A percentile compares a stretch with the other conserved stretches of the same genome.
These are phyloP conservation scores for Vanrija sp. DNA, from an alignment of 1,284 basidiomycete genomes.

Conservation along the genomic window DNA sequence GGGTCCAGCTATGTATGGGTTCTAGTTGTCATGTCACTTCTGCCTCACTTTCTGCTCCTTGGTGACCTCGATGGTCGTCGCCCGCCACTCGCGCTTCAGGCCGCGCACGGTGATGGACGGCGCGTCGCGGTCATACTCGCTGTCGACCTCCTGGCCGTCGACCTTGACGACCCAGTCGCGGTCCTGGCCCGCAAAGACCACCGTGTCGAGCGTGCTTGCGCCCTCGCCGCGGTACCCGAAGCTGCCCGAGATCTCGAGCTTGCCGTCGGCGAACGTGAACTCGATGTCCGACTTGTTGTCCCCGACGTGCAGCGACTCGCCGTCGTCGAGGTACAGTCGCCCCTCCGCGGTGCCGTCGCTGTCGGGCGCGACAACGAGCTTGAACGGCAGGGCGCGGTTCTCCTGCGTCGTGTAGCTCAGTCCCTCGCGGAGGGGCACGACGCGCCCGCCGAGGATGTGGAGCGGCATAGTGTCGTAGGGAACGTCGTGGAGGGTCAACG, in stretches of 20 bases:
- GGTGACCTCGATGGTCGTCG: too few relatives aligned
- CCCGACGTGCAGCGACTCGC: slow-evolving; percentile 50
- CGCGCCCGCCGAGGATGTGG: slow-evolving; percentile 60
- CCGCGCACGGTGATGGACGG: too few relatives aligned
- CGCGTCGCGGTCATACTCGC: background rate
- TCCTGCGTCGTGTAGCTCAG: slow-evolving; percentile 60
- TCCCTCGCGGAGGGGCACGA: slow-evolving; percentile 57
- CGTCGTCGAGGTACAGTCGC: slow-evolving; percentile 63
- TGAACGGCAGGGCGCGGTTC: slow-evolving; percentile 57
- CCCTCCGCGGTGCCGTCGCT: slow-evolving; percentile 55
- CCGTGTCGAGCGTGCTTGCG: slow-evolving; percentile 9
- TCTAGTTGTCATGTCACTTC: too few relatives aligned
- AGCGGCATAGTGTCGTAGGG: slow-evolving; percentile 60
- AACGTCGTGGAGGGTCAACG: slow-evolving; percentile 36
- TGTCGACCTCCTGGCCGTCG: slow-evolving; percentile 9
- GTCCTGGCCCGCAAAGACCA: slow-evolving; percentile 22
- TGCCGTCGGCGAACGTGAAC: slow-evolving; percentile 52
- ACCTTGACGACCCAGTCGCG: slow-evolving; percentile 10
- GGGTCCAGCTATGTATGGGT: too few relatives aligned
- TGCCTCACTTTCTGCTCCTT: too few relatives aligned
- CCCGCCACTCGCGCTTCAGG: too few relatives aligned
- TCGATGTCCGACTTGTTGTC: slow-evolving; percentile 50
- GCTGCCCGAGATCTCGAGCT: slow-evolving; percentile 53
- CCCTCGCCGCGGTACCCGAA: slow-evolving; percentile 51
- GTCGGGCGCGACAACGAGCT: slow-evolving; percentile 57